These are phyloP conservation scores for Camelina sativa DNA, from an alignment of 345 rosid genomes.

Conservation along the genomic window DNA sequence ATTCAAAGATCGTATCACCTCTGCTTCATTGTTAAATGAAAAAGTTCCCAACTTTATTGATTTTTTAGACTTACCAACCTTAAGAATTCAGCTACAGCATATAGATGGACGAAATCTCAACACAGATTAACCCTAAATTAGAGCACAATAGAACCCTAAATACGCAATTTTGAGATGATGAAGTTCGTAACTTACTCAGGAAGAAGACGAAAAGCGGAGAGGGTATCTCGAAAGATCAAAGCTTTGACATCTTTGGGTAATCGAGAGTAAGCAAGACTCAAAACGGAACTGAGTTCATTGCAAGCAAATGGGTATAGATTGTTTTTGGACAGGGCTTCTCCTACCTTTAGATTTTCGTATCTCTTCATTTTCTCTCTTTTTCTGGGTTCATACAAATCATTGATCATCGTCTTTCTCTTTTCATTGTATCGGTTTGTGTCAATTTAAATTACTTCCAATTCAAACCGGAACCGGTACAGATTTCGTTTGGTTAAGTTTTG, in stretches of 20 bases:
- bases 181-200: constrained; percentile 55
- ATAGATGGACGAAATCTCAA: constrained; percentile 1
- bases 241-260: constrained; percentile 69
- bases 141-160: background rate
- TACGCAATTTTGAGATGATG: background rate
- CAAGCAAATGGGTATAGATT: constrained; percentile 69
- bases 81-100: background rate
- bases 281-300: constrained; percentile 67
- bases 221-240: constrained; percentile 64
- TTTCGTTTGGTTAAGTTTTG: too few relatives aligned
- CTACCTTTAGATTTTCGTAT: constrained; percentile 57
- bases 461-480: too few relatives aligned
- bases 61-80: constrained; percentile 1
- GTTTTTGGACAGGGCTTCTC: constrained; percentile 51
- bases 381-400: background rate
- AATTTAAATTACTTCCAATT: too few relatives aligned
- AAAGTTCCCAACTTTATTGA: background rate
- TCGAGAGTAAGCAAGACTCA: constrained; percentile 52
- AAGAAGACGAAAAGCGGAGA: constrained; percentile 78
- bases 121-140: background rate
- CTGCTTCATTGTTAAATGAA: background rate
- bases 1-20: background rate
- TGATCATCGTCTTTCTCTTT: too few relatives aligned
- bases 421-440: too few relatives aligned
- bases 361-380: constrained; percentile 45